A percentile compares a stretch with the other conserved stretches of the same genome.
phyloP scores from a whole-genome alignment of 2,329 filamentous ascomycete genomes.

The Cercospora sp. region DNA sequence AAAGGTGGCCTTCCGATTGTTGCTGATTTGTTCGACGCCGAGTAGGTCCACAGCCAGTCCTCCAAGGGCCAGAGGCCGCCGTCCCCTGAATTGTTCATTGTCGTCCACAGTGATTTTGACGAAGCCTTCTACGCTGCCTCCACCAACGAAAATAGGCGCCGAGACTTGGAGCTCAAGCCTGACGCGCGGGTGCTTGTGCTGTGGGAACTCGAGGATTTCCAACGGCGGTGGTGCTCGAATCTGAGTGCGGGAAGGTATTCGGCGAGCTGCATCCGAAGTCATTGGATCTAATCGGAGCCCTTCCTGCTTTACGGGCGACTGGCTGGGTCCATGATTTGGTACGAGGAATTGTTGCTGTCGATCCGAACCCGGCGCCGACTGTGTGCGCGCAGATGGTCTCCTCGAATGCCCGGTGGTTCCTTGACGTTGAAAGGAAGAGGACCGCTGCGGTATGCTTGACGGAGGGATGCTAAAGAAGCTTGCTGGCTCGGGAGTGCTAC shows the following conservation, averaged over 20 bases:
- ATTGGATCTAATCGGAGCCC: constrained; percentile 45
- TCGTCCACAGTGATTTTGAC: constrained; percentile 52
- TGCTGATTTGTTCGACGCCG: constrained; percentile 54
- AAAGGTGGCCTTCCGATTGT: constrained; percentile 51
- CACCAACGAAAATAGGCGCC: constrained; percentile 56
- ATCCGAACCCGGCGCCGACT: constrained; percentile 10
- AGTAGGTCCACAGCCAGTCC: constrained; percentile 54
- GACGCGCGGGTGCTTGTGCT: constrained; percentile 51
- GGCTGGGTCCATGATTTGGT: constrained; percentile 48
- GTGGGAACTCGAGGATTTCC: constrained; percentile 53
- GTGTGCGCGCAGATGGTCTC: constrained; percentile 28
- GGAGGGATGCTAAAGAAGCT: constrained; percentile 50
- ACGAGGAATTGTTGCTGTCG: constrained; percentile 37
- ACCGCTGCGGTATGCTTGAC: constrained; percentile 48
- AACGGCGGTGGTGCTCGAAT: constrained; percentile 48
- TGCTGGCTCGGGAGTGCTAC: constrained; percentile 42
- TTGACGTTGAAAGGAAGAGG: constrained; percentile 42
- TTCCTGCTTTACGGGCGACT: constrained; percentile 52
- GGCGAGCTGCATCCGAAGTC: constrained; percentile 45
- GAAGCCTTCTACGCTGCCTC: constrained; percentile 55
- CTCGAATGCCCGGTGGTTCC: constrained; percentile 15
- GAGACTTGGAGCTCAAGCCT: constrained; percentile 52
- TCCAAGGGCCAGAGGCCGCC: constrained; percentile 49
- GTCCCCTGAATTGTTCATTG: constrained; percentile 46
- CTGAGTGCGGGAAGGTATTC: constrained; percentile 52